phyloP scores from a whole-genome alignment of 108 stramenopile species.

The Pseudonitzschia pungens region DNA sequence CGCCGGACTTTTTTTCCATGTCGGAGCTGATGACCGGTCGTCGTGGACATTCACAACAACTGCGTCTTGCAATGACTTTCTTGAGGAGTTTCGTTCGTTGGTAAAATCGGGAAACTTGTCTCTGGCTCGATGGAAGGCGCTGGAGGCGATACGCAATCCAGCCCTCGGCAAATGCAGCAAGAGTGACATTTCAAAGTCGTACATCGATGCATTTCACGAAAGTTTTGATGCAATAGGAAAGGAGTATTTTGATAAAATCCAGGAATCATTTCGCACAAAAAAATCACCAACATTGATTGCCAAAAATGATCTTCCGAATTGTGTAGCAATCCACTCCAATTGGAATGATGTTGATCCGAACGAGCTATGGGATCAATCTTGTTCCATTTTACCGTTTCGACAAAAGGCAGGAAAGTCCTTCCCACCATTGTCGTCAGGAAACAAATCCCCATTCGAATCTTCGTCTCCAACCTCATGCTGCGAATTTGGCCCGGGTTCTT shows the following conservation, averaged over 20 bases:
- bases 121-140: slow-evolving; percentile 10
- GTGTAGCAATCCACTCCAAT: background rate
- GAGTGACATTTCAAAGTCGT: slow-evolving; percentile 4
- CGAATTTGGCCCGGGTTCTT: slow-evolving; percentile 23
- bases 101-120: slow-evolving; percentile 5
- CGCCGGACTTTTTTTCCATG: background rate
- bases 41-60: background rate
- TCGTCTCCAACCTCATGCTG: slow-evolving; percentile 16
- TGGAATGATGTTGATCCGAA: slow-evolving; percentile 9
- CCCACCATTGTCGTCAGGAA: background rate
- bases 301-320: slow-evolving; percentile 6
- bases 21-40: background rate
- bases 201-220: slow-evolving; percentile 4
- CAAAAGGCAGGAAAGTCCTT: background rate
- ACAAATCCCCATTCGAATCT: background rate
- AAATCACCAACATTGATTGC: background rate
- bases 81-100: background rate
- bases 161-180: background rate
- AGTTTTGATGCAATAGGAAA: background rate
- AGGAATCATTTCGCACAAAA: background rate
- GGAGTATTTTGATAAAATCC: background rate
- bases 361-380: slow-evolving; percentile 17
- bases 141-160: background rate
- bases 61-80: background rate
- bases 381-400: slow-evolving; percentile 14